These are phyloP conservation scores for Nicotiana rustica DNA, from an alignment of 305 asterid species.

Conservation along the genomic window DNA sequence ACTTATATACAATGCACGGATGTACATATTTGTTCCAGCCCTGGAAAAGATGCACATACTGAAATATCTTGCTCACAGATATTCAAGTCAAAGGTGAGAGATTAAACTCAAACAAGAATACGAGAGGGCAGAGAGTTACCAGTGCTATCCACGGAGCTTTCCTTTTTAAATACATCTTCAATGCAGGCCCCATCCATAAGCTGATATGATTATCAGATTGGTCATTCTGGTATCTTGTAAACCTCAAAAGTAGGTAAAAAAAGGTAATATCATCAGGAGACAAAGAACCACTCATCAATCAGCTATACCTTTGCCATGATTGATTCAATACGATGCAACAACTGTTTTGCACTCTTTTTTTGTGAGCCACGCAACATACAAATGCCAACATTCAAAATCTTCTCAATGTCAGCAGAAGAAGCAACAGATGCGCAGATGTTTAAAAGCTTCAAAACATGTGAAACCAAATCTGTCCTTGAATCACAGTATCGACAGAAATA, in stretches of 20 bases:
- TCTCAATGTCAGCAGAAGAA: constrained; percentile 52
- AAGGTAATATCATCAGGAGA: constrained; percentile 39
- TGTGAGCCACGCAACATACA: constrained; percentile 62
- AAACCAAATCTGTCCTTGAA: constrained; percentile 66
- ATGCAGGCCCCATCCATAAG: constrained; percentile 54
- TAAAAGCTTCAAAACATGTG: constrained; percentile 59
- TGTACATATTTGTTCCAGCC: neutral
- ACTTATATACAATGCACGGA: neutral
- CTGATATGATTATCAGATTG: constrained; percentile 51
- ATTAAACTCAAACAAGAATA: neutral
- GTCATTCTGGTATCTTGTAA: constrained; percentile 33
- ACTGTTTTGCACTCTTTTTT: constrained; percentile 52
- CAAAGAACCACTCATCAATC: constrained; percentile 38
- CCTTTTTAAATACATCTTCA: constrained; percentile 60
- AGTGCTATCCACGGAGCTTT: constrained; percentile 38
- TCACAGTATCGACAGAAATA: constrained; percentile 88
- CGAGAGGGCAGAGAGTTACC: constrained; percentile 35
- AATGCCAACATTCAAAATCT: constrained; percentile 54
- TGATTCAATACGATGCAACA: constrained; percentile 53
- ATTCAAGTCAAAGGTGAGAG: constrained; percentile 2
- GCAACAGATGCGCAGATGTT: constrained; percentile 51
- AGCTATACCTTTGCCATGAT: constrained; percentile 64
- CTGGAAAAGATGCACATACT: neutral
- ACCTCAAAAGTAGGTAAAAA: constrained; percentile 32
- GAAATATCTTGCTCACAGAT: neutral